Conservation (phyloP, 257 asterid species). For the Nemophila menziesii region DNA sequence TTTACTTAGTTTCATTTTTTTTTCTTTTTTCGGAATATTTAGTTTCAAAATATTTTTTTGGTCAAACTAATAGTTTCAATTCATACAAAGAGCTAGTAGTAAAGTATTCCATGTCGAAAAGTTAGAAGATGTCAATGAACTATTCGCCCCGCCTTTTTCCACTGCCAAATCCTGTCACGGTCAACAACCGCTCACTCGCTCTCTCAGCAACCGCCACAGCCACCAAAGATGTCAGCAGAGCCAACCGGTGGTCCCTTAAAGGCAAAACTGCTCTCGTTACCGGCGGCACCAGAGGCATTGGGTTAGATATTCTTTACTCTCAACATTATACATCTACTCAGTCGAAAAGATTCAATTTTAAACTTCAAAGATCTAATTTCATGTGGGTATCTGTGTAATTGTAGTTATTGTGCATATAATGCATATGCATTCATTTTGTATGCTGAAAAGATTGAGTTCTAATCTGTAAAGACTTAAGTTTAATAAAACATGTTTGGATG, state of each 20-base stretch:
- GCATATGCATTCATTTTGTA: background rate
- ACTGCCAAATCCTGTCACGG: too few species aligned
- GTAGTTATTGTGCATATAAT: background rate
- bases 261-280: slow-evolving; percentile 52
- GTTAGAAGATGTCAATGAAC: too few species aligned
- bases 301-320: slow-evolving; percentile 13
- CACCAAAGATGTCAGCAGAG: slow-evolving; percentile 4
- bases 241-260: slow-evolving; percentile 40
- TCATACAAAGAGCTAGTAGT: too few species aligned
- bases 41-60: too few species aligned
- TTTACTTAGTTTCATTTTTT: too few species aligned
- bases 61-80: too few species aligned
- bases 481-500: slow-evolving; percentile 7
- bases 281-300: slow-evolving; percentile 57
- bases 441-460: too few species aligned
- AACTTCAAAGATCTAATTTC: background rate
- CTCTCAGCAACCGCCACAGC: slow-evolving; percentile 18
- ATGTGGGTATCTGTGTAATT: background rate
- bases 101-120: too few species aligned
- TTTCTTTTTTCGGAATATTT: too few species aligned
- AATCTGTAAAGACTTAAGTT: slow-evolving; percentile 10
- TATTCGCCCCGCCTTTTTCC: too few species aligned
- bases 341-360: background rate
- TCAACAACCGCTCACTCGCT: slow-evolving; percentile 8
- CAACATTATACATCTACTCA: too few species aligned